Evolutionary conservation across 2,329 filamentous ascomycete species (phyloP).

Genomic region (Calonectria pteridis): DNA sequence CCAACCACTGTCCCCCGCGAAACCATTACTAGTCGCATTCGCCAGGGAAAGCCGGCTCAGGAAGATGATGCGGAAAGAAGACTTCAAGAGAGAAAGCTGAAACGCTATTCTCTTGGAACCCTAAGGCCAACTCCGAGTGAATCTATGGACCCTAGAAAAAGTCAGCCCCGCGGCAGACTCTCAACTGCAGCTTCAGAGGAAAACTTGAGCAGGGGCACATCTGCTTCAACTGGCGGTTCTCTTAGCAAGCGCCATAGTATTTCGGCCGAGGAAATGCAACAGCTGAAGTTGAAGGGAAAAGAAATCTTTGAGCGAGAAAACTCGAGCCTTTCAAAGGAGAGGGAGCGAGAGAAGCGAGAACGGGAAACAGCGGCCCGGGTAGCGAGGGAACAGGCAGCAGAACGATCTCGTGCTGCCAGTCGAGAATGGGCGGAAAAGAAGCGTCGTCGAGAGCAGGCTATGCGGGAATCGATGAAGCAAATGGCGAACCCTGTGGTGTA

Average conservation of each 20-base stretch:
- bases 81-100: conserved; percentile 32
- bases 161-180: conserved; percentile 45
- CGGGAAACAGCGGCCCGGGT: conserved; percentile 66
- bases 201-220: conserved; percentile 55
- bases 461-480: conserved; percentile 31
- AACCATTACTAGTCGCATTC: conserved; percentile 68
- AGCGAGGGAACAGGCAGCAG: conserved; percentile 71
- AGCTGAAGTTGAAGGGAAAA: conserved; percentile 65
- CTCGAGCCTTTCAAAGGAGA: conserved; percentile 55
- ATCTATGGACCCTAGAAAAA: conserved; percentile 22
- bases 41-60: conserved; percentile 59
- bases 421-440: conserved; percentile 74
- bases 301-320: conserved; percentile 68
- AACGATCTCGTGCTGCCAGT: conserved; percentile 69
- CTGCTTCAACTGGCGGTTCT: conserved; percentile 59
- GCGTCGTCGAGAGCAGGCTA: conserved; percentile 53
- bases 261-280: conserved; percentile 63
- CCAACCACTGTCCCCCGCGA: conserved; percentile 63
- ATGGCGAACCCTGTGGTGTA: conserved; percentile 16
- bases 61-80: conserved; percentile 39
- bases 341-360: conserved; percentile 66
- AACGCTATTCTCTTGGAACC: conserved; percentile 42
- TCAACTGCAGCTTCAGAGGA: conserved; percentile 39
- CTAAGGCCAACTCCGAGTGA: conserved; percentile 19
- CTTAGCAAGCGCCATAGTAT: conserved; percentile 61